phyloP scores from a whole-genome alignment of 768 basidiomycete genomes.

The Pisolithus sp. region DNA sequence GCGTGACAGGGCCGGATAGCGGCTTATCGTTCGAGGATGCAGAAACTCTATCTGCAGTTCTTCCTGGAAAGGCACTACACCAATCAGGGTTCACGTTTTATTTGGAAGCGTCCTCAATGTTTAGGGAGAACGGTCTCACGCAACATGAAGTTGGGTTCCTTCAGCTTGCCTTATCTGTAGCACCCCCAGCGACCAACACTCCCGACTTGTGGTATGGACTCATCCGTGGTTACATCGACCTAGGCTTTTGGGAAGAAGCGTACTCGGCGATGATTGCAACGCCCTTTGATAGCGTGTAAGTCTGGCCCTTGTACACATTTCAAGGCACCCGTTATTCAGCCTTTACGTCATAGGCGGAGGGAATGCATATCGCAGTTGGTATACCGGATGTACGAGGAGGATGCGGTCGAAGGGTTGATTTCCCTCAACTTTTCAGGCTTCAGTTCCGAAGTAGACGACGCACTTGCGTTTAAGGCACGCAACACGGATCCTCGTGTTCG shows the following conservation, averaged over 20 bases:
- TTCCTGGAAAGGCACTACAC: slow-evolving; percentile 51
- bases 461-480: slow-evolving; percentile 86
- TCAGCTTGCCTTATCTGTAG: slow-evolving; percentile 72
- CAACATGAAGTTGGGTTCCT: slow-evolving; percentile 68
- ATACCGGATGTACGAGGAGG: slow-evolving; percentile 88
- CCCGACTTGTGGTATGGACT: slow-evolving; percentile 74
- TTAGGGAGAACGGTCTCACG: slow-evolving; percentile 51
- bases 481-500: slow-evolving; percentile 83
- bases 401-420: slow-evolving; percentile 72
- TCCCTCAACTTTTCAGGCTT: slow-evolving; percentile 81
- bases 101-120: slow-evolving; percentile 68
- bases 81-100: slow-evolving; percentile 71
- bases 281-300: slow-evolving; percentile 77
- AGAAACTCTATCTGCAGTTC: slow-evolving; percentile 53
- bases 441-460: slow-evolving; percentile 80
- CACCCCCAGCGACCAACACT: slow-evolving; percentile 46
- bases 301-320: slow-evolving; percentile 15
- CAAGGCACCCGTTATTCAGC: slow-evolving; percentile 3
- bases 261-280: slow-evolving; percentile 71
- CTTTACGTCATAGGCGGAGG: slow-evolving; percentile 50
- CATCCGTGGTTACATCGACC: slow-evolving; percentile 67
- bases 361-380: slow-evolving; percentile 80
- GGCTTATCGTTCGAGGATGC: slow-evolving; percentile 53
- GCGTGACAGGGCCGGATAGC: slow-evolving; percentile 39
- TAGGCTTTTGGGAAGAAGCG: slow-evolving; percentile 79